Base-by-base conservation (phyloP, 78 protist genomes). In the Dictyostelium brefeldianum region DNA sequence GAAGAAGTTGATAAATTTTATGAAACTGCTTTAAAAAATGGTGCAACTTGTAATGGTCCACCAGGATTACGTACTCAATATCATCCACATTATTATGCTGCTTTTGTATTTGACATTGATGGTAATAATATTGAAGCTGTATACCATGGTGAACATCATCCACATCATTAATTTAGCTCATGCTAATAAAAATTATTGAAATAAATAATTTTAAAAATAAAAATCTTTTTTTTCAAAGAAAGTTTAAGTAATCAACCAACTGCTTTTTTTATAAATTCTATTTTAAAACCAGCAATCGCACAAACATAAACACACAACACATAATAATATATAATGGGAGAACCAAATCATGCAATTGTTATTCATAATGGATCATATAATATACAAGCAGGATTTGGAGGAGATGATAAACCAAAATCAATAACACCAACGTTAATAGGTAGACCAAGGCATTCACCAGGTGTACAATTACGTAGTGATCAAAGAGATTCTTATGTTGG, bases 71-170 rank as follows among this genome's bases (percentile, higher is more conserved):
- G 70, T 22, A 20, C 36, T 8, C 27, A 62, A 4, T 62, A 62
- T 25, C 12, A 7, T 22, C 36, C 70, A 18, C 15, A 62, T 22
- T 62, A 62, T 22, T 62, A 62, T 22, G 70, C 46, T 9, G 17
- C 29, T 9, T 62, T 62, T 62, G 70, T 62, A 20, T 62, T 22
- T 20, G 70, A 62, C 9, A 9, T 62, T 6, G 70, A 62, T 62
- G 70, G 70, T 25, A 20, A 62, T 62, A 62, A 62, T 62, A 62
- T 62, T 5, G 70, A 62, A 62, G 70, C 70, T n/a, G 17, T 62
- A 20, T 62, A 62, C n/a, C 70, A 62, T 62, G 70, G 59, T 54
- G 59, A 54, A 54, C 25, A 15, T 54, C 18, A 1, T 54, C 59
- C 43, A 36, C 43, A 36, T 36, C 43, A 36, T 36, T 36, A 36